Evolutionary conservation across 805 yeast species (phyloP).

Genomic region (Maudiozyma barnettii): DNA sequence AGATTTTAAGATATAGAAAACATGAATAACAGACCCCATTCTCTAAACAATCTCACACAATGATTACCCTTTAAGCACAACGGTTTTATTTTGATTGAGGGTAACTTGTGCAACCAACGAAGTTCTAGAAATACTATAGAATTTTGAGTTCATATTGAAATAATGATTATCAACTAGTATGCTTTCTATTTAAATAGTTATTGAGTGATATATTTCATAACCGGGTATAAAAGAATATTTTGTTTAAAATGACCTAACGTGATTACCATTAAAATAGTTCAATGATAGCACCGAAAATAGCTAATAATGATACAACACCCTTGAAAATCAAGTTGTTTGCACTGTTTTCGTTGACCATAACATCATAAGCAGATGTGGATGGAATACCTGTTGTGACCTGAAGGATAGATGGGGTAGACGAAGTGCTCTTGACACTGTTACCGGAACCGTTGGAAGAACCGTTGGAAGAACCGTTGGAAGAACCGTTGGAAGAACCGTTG

Average conservation of each 20-base stretch:
- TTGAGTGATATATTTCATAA: neutral
- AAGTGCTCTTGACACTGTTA: conserved; percentile 1
- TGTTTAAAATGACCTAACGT: neutral
- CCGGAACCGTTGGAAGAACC: neutral
- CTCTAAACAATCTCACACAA: too few species aligned
- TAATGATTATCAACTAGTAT: too few species aligned
- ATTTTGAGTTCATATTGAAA: too few species aligned
- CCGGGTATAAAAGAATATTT: neutral
- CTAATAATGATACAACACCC: neutral
- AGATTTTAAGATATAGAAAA: too few species aligned
- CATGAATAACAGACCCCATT: too few species aligned
- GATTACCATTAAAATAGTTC: conserved; percentile 2
- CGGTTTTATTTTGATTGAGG: too few species aligned
- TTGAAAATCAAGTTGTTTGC: neutral
- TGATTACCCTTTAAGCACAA: too few species aligned
- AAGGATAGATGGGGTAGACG: neutral
- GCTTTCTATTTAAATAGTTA: too few species aligned
- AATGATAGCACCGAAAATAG: neutral
- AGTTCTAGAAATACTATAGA: too few species aligned
- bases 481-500: neutral
- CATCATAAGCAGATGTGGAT: neutral
- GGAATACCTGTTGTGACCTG: neutral
- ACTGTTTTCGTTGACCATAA: conserved; percentile 1
- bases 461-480: neutral
- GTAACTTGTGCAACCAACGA: too few species aligned